Evolutionary conservation across 2,329 filamentous ascomycete species (phyloP).

Genomic region (Aspergillus udagawae): DNA sequence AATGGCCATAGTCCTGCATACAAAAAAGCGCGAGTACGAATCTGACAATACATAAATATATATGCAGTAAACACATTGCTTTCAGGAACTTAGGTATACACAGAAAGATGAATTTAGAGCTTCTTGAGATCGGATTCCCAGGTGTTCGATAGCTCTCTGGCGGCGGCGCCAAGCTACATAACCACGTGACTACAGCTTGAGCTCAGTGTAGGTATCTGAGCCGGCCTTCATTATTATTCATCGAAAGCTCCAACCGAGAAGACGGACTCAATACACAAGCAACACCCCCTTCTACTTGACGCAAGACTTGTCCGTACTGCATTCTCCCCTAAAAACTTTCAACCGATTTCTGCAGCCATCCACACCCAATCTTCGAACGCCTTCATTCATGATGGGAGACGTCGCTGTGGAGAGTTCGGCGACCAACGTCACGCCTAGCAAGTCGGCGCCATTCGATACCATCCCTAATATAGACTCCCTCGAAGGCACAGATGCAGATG

Average conservation of each 20-base stretch:
- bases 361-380: not conserved
- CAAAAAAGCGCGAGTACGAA: not conserved
- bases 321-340: not conserved
- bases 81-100: not conserved
- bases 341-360: not conserved
- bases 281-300: not conserved
- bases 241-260: not conserved
- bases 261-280: not conserved
- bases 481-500: slow-evolving; percentile 76
- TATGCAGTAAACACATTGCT: not conserved
- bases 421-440: slow-evolving; percentile 71
- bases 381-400: slow-evolving; percentile 67
- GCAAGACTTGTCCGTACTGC: not conserved
- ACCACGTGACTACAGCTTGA: not conserved
- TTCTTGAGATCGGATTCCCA: not conserved
- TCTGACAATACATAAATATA: not conserved
- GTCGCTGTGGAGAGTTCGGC: slow-evolving; percentile 77
- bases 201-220: not conserved
- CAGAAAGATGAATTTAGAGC: not conserved
- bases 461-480: slow-evolving; percentile 89
- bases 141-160: not conserved
- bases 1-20: not conserved
- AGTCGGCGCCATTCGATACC: slow-evolving; percentile 67
- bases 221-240: not conserved
- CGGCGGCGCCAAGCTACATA: not conserved